Base-by-base conservation (phyloP, 2,329 filamentous ascomycete genomes). In the Phaeosphaeriaceae sp. region DNA sequence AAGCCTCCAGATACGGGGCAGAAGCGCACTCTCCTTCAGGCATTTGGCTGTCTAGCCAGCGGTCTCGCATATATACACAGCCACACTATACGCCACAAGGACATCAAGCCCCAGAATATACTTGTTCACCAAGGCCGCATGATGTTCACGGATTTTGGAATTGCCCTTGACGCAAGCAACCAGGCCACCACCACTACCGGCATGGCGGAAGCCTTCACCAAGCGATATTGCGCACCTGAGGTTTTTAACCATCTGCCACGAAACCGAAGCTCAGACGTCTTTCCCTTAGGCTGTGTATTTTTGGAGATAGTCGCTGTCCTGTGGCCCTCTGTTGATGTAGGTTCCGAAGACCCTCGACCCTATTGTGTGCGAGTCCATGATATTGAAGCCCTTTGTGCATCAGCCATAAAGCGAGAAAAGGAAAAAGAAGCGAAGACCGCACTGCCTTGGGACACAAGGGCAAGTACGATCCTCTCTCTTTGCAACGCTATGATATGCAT, bases 31-130 rank as follows among this genome's bases (percentile, higher is more conserved):
- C 35, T 40, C 6, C 15, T n/a, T n/a, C 21, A 24, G 2, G 19
- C 21, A 64, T 73, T 73, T 59, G 70, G 66, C 19, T 73, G 72
- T 51, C 58, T 75, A 10, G 60, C 56, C 40, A 47, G 52, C 13
- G 67, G 67, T 24, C 59, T 76, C 8, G 49, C 58, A 19, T 74
- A 67, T 56, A 54, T 75, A 10, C 72, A 75, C 52, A 48, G 49
- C 8, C 43, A 62, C 8, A 57, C 60, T 3, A 64, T 72, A n/a
- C 62, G 70, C n/a, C 70, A 76, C 48, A 72, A 59, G 67, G 54
- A 75, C 54, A 73, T 76, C 46, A 76, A 75, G 52, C 73, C 72
- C 19, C 47, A 49, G 9, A 76, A 75, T 42, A 73, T 77, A 30
- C 63, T 76, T 8, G 60, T 75, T 17, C 30, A 67, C 15, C 17